These are phyloP conservation scores for Yarrowia sp. DNA, from an alignment of 805 yeast species.

Conservation along the genomic window DNA sequence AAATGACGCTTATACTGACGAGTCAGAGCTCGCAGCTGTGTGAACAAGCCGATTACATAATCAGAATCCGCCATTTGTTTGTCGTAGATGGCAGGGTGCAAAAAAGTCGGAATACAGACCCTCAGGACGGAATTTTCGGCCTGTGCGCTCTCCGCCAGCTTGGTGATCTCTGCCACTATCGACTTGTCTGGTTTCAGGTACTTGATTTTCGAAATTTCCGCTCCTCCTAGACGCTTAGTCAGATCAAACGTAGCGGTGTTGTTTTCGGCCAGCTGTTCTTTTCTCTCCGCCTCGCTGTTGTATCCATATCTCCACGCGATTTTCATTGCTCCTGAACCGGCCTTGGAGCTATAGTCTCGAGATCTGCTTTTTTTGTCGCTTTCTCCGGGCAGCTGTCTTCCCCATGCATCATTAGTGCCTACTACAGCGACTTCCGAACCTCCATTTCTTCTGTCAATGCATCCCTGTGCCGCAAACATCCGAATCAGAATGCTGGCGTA, in stretches of 20 bases:
- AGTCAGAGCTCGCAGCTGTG: constrained; percentile 61
- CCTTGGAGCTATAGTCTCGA: constrained; percentile 43
- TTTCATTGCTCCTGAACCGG: constrained; percentile 59
- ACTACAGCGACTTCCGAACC: constrained; percentile 68
- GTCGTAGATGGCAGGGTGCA: constrained; percentile 78
- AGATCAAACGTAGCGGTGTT: constrained; percentile 69
- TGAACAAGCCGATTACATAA: constrained; percentile 66
- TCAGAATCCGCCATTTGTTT: constrained; percentile 57
- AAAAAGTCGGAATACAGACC: constrained; percentile 73
- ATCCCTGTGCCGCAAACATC: constrained; percentile 77
- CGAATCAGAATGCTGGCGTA: constrained; percentile 75
- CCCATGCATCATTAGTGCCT: constrained; percentile 66
- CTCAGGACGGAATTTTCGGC: constrained; percentile 59
- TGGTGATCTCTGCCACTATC: constrained; percentile 55
- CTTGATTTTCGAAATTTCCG: neutral
- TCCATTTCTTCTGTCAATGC: constrained; percentile 58
- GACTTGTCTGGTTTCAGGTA: constrained; percentile 10
- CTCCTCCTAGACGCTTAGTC: constrained; percentile 61
- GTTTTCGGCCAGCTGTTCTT: constrained; percentile 34
- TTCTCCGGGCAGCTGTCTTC: constrained; percentile 75
- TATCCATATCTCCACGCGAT: constrained; percentile 95
- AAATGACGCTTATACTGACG: constrained; percentile 57
- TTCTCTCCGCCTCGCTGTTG: constrained; percentile 43
- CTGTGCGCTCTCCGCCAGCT: constrained; percentile 47
- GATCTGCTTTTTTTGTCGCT: constrained; percentile 62